Percentiles rank a stretch among this genome's conserved stretches.
These are phyloP conservation scores for Trypanosoma brucei DNA, from an alignment of 208 protist species.

Conservation along the genomic window DNA sequence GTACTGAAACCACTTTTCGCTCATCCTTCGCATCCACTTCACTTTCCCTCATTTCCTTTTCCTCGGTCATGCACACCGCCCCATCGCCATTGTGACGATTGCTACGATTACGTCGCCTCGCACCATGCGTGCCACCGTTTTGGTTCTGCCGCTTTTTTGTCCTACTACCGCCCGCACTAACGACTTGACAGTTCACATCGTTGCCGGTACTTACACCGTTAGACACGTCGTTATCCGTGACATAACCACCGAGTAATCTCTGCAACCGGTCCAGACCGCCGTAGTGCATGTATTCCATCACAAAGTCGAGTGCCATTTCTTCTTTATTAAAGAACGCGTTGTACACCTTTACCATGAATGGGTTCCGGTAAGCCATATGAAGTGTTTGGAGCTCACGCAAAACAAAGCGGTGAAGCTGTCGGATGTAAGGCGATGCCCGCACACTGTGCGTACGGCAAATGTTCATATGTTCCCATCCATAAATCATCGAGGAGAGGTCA, in stretches of 20 bases:
- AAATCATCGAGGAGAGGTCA: conserved; percentile 61
- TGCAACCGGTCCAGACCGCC: conserved; percentile 67
- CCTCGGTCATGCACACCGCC: too few species aligned
- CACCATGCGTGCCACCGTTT: too few species aligned
- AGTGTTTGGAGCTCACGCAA: conserved; percentile 82
- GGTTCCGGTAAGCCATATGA: conserved; percentile 79
- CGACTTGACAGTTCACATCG: conserved; percentile 5
- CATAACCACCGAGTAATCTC: conserved; percentile 7
- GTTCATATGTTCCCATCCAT: conserved; percentile 21
- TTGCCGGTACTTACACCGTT: background rate
- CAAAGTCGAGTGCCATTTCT: conserved; percentile 65
- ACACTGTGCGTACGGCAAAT: conserved; percentile 15
- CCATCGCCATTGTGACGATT: too few species aligned
- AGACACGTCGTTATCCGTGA: conserved; percentile 5
- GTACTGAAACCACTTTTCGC: conserved; percentile 36
- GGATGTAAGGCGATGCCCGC: conserved; percentile 21
- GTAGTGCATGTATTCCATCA: conserved; percentile 91
- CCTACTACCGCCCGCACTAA: too few species aligned
- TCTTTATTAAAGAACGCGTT: conserved; percentile 76
- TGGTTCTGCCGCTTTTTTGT: too few species aligned
- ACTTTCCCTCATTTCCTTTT: conserved; percentile 23
- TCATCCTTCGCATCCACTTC: conserved; percentile 23
- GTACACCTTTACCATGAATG: conserved; percentile 89
- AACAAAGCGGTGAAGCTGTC: conserved; percentile 67
- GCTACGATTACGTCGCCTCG: too few species aligned